Base-by-base conservation (phyloP, 129 eudicot species). In the Erigeron canadensis region DNA sequence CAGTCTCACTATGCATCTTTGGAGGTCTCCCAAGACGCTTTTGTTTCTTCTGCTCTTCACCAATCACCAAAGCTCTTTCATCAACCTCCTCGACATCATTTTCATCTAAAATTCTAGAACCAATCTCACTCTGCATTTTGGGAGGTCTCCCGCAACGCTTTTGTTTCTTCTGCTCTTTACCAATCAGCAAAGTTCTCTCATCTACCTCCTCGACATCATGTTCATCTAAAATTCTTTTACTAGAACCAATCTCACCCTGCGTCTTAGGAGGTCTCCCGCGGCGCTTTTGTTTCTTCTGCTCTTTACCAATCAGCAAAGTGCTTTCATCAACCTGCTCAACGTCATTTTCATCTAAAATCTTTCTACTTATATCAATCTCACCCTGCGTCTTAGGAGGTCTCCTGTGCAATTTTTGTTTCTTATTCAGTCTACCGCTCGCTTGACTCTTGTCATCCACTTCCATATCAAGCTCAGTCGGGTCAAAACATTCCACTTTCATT, bases 1-100 rank as follows among this genome's bases (percentile, higher is more conserved):
- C 43, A 66, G 5, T 18, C 61, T 63, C 70, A 65, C 16, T 53
- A 15, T 56, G 79, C 59, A 50, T 38, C 82, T 82, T 89, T 43
- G 84, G 88, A 42, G 93, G 90, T 80, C 93, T 82, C 72, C 90
- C 93, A n/a, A 69, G 85, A 34, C 76, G 74, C 70, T 79, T 82
- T 61, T 67, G 63, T 23, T 79, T 76, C 71, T 73, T 75, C 71
- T 58, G 45, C 10, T 46, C 73, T 73, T 46, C 67, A 5, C 80
- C 54, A 37, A 17, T 8, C 15, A 11, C 17, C 38, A 50, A 55
- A 55, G 41, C 50, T 18, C 22, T 73, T 72, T 56, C 70, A 39
- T 39, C 45, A 10, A 41, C 77, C 55, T 59, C 57, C 53, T 64
- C 34, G 34, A 28, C 34, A 28, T 28, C 34, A 28, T 28, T 28